phyloP scores from a whole-genome alignment of 345 rosid genomes.

The Turritis glabra region DNA sequence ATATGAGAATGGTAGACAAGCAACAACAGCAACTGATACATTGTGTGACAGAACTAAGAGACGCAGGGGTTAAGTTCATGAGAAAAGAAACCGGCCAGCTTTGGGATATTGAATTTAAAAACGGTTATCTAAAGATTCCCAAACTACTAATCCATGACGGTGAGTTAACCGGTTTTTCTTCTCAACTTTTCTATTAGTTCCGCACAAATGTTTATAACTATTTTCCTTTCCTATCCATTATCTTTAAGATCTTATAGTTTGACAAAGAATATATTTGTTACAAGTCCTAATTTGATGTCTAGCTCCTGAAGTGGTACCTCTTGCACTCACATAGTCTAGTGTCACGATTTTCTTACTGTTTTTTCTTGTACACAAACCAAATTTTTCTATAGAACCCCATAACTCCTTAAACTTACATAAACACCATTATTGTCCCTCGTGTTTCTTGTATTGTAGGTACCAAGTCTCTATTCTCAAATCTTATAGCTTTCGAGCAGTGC shows the following conservation, averaged over 20 bases:
- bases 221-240: too few species aligned
- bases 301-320: too few species aligned
- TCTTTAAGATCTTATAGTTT: too few species aligned
- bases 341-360: too few species aligned
- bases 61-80: conserved; percentile 70
- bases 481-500: conserved; percentile 14
- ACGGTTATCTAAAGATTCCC: conserved; percentile 64
- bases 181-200: background rate
- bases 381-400: background rate
- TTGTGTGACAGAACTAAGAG: conserved; percentile 70
- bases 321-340: too few species aligned
- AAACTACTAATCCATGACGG: conserved; percentile 78
- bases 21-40: conserved; percentile 69
- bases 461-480: conserved; percentile 64
- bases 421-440: conserved; percentile 40
- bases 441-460: conserved; percentile 66
- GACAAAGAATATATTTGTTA: too few species aligned
- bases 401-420: conserved; percentile 39
- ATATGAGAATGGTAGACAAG: conserved; percentile 57
- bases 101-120: conserved; percentile 70
- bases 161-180: background rate
- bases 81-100: conserved; percentile 65
- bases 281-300: too few species aligned
- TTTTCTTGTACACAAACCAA: too few species aligned
- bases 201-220: too few species aligned